Percentiles rank a stretch among this genome's conserved stretches.
phyloP scores from a whole-genome alignment of 2,329 filamentous ascomycete species.

The Gaeumannomyces tritici region DNA sequence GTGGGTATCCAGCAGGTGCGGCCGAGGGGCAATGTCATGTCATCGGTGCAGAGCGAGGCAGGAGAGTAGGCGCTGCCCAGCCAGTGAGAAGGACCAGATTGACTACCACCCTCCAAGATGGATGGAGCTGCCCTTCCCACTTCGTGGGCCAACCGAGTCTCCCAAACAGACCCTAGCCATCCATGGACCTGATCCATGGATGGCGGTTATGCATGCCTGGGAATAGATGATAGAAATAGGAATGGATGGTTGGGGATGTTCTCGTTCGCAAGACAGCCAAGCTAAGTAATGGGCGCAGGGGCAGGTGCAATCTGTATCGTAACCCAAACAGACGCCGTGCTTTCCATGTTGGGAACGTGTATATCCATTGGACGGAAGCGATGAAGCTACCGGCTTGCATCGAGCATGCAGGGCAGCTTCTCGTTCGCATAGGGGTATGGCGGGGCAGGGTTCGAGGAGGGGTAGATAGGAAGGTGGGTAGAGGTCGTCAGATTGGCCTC shows the following conservation, averaged over 20 bases:
- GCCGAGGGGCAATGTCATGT: slow-evolving; percentile 3
- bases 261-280: not conserved
- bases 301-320: not conserved
- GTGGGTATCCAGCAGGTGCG: not conserved
- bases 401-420: not conserved
- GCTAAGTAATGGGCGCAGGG: not conserved
- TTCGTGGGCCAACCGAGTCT: not conserved
- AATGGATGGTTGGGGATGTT: not conserved
- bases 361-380: not conserved
- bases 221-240: not conserved
- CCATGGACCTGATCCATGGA: not conserved
- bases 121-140: not conserved
- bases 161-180: too few relatives aligned
- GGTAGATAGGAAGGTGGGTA: too few relatives aligned
- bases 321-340: too few relatives aligned
- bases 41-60: not conserved
- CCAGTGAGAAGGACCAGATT: not conserved
- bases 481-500: not conserved
- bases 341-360: not conserved
- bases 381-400: not conserved
- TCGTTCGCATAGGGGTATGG: not conserved
- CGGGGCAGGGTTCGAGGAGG: not conserved
- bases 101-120: not conserved
- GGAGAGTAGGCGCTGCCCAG: not conserved
- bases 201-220: not conserved